Conservation (phyloP, 805 yeast genomes). For the Blastobotrys americana region DNA sequence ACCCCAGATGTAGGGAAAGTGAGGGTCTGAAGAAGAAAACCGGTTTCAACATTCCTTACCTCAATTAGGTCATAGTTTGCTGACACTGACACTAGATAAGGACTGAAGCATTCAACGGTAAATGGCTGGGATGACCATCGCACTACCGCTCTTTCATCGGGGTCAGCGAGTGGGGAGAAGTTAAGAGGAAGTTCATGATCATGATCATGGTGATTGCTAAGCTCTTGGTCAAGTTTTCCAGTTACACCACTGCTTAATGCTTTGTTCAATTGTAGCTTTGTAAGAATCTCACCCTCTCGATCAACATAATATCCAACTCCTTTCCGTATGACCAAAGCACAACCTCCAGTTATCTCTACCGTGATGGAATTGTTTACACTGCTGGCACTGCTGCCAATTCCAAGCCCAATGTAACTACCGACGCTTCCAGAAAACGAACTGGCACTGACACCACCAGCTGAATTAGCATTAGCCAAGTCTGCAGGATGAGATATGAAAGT, state of each 20-base stretch:
- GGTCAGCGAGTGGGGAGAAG: background rate
- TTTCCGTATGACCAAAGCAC: slow-evolving; percentile 12
- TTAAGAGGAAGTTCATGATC: background rate
- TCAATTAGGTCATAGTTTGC: slow-evolving; percentile 28
- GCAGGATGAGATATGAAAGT: background rate
- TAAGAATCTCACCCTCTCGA: slow-evolving; percentile 11
- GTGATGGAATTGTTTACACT: slow-evolving; percentile 8
- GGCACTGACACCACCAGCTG: slow-evolving; percentile 1
- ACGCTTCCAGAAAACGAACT: no score
- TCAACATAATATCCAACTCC: slow-evolving; percentile 8
- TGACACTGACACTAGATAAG: slow-evolving; percentile 32
- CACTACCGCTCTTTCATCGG: background rate
- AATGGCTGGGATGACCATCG: slow-evolving; percentile 15
- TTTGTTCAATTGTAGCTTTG: slow-evolving; percentile 5
- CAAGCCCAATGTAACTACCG: slow-evolving; percentile 17
- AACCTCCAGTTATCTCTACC: slow-evolving; percentile 3
- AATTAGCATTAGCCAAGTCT: background rate
- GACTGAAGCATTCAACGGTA: slow-evolving; percentile 33
- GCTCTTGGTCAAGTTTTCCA: background rate
- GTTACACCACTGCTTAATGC: background rate
- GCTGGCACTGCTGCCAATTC: slow-evolving; percentile 7
- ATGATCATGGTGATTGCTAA: background rate
- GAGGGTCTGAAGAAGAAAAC: slow-evolving; percentile 32
- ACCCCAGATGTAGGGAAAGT: slow-evolving; percentile 20
- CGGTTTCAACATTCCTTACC: slow-evolving; percentile 34